A percentile compares a stretch with the other conserved stretches of the same genome.
phyloP scores from a whole-genome alignment of 768 basidiomycete genomes.

The Russula abietina region DNA sequence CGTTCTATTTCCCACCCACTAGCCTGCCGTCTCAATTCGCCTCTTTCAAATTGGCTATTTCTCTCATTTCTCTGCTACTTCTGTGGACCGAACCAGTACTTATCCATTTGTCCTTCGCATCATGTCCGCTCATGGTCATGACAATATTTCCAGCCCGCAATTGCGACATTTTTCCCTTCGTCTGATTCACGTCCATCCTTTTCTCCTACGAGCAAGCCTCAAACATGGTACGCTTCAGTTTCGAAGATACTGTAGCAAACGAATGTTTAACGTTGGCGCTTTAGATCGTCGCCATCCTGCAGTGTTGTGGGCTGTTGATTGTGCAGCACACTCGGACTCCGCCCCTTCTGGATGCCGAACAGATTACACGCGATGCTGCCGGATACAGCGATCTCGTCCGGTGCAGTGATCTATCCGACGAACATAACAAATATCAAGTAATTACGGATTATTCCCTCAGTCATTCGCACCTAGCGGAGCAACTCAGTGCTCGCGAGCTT shows the following conservation, averaged over 20 bases:
- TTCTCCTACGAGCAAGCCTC: neutral
- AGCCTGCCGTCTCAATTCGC: neutral
- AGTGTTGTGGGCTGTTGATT: slow-evolving; percentile 1
- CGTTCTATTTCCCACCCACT: neutral
- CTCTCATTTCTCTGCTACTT: neutral
- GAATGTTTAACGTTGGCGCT: neutral
- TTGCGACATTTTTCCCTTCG: neutral
- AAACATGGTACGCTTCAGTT: neutral
- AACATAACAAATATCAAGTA: neutral
- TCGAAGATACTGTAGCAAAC: neutral
- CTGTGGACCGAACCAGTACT: slow-evolving; percentile 15
- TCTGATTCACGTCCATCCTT: neutral
- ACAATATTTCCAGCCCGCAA: neutral
- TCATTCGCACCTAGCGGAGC: neutral
- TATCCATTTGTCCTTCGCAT: neutral
- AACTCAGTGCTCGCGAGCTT: neutral
- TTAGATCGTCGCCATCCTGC: slow-evolving; percentile 7
- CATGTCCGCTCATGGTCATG: neutral
- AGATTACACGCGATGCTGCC: neutral
- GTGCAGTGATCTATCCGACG: neutral
- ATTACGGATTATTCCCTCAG: neutral
- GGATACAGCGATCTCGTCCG: neutral
- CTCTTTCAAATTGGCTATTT: neutral
- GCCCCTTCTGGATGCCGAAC: neutral
- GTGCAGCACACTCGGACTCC: neutral